Conservation (phyloP, 2,329 filamentous ascomycete genomes). For the Penicillium sp. region DNA sequence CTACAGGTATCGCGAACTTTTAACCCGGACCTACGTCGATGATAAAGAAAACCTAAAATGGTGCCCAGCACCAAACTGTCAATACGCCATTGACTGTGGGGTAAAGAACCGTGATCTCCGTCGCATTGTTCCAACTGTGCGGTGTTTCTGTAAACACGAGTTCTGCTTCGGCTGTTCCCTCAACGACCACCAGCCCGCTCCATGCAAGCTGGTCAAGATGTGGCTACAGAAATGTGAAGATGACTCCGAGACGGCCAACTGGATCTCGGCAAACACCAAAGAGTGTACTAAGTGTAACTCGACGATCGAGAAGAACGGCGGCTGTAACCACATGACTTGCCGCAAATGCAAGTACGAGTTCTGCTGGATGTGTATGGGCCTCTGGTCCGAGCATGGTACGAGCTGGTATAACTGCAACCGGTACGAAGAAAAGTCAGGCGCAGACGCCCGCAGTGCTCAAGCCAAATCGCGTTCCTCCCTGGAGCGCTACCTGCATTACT, state of each 20-base stretch:
- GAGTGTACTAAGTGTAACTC: slow-evolving; percentile 95
- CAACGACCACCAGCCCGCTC: slow-evolving; percentile 87
- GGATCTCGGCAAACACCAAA: slow-evolving; percentile 98
- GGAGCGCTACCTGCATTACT: slow-evolving; percentile 97
- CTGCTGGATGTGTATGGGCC: slow-evolving; percentile 99
- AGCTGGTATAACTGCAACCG: slow-evolving; percentile 99
- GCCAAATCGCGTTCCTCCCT: slow-evolving; percentile 85
- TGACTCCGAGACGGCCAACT: slow-evolving; percentile 97
- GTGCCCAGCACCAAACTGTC: slow-evolving; percentile 97
- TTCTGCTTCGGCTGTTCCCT: slow-evolving; percentile 96
- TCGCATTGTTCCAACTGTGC: slow-evolving; percentile 83
- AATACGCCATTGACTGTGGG: slow-evolving; percentile 83
- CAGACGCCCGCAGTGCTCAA: slow-evolving; percentile 86
- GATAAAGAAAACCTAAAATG: slow-evolving; percentile 94
- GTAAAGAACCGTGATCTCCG: slow-evolving; percentile 85
- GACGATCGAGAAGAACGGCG: slow-evolving; percentile 98
- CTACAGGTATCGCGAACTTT: slow-evolving; percentile 72
- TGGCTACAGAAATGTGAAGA: slow-evolving; percentile 99
- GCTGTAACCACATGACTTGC: slow-evolving; percentile 98
- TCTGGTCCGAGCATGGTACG: slow-evolving; percentile 97
- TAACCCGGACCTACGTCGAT: slow-evolving; percentile 93
- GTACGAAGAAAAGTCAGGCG: slow-evolving; percentile 92
- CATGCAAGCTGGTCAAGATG: slow-evolving; percentile 84
- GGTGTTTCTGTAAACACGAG: slow-evolving; percentile 75
- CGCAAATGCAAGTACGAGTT: slow-evolving; percentile 95